Conservation (phyloP, 1,284 basidiomycete genomes). For the Trametes pubescens region DNA sequence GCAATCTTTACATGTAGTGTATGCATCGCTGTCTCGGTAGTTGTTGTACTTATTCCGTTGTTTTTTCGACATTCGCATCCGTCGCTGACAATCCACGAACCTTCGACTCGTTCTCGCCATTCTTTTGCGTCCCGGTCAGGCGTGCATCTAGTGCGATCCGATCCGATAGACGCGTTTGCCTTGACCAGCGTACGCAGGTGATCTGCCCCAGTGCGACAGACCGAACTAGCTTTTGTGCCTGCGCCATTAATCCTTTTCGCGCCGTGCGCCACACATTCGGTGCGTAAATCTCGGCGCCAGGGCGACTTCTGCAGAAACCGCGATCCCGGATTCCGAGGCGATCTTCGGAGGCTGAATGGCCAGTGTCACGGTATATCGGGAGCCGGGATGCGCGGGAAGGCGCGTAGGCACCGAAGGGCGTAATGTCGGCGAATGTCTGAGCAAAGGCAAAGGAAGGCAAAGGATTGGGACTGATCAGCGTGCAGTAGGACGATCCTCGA, state of each 20-base stretch:
- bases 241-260: background rate
- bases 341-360: background rate
- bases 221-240: background rate
- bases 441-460: background rate
- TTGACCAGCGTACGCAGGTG: too few species aligned
- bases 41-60: slow-evolving; percentile 20
- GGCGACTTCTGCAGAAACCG: background rate
- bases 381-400: background rate
- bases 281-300: slow-evolving; percentile 10
- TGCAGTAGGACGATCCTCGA: too few species aligned
- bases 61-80: background rate
- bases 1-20: slow-evolving; percentile 22
- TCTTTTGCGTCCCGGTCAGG: background rate
- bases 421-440: slow-evolving; percentile 13
- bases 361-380: background rate
- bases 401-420: background rate
- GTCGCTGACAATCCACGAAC: background rate
- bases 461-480: background rate
- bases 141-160: background rate
- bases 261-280: background rate
- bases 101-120: background rate
- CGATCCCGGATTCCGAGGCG: background rate
- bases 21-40: slow-evolving; percentile 24
- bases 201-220: too few species aligned
- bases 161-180: background rate